Evolutionary conservation across 805 yeast species (phyloP).

Genomic region (Groenewaldozyma tartarivorans): DNA sequence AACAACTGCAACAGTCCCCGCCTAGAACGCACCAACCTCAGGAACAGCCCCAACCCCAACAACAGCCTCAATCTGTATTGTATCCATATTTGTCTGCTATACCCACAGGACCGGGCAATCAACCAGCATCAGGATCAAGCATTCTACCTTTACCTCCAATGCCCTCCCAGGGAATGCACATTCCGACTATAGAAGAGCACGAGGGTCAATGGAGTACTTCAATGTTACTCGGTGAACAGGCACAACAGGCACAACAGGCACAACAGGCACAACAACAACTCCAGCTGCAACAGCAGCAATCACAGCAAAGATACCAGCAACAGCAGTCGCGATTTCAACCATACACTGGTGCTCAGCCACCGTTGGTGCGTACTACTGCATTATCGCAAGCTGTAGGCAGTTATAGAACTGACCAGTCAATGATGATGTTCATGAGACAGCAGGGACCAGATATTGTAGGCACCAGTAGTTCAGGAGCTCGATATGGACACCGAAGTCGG

Average conservation of each 20-base stretch:
- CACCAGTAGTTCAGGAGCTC: background rate
- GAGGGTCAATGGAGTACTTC: too few relatives aligned
- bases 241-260: constrained; percentile 13
- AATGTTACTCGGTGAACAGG: too few relatives aligned
- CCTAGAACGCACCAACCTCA: too few relatives aligned
- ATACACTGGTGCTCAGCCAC: constrained; percentile 11
- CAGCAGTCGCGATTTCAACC: background rate
- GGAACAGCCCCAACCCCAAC: background rate
- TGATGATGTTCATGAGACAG: background rate
- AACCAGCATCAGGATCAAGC: too few relatives aligned
- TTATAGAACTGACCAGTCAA: constrained; percentile 8
- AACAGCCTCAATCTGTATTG: too few relatives aligned
- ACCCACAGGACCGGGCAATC: too few relatives aligned
- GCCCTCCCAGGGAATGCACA: too few relatives aligned
- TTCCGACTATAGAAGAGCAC: too few relatives aligned
- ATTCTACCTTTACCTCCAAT: too few relatives aligned
- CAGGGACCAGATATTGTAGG: constrained; percentile 1
- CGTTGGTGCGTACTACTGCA: constrained; percentile 19
- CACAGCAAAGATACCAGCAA: constrained; percentile 2
- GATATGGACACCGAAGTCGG: background rate
- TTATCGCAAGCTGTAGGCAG: constrained; percentile 18
- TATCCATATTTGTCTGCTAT: too few relatives aligned
- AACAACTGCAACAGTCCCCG: too few relatives aligned
- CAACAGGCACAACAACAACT: constrained; percentile 7
- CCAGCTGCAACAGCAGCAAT: constrained; percentile 9